These are phyloP conservation scores for Trametes meyenii DNA, from an alignment of 768 basidiomycete species.

Conservation along the genomic window DNA sequence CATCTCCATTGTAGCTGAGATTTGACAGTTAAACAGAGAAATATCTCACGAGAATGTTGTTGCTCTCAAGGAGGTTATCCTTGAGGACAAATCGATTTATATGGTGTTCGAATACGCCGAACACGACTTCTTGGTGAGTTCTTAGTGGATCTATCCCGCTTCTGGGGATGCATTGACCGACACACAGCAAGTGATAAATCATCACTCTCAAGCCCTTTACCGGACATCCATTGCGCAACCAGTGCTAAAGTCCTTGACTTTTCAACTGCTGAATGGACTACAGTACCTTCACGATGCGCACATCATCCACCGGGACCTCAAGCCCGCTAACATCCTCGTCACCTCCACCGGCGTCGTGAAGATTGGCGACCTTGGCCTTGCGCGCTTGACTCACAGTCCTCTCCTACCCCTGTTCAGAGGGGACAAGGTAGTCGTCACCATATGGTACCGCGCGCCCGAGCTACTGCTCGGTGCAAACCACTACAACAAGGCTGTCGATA, in stretches of 20 bases:
- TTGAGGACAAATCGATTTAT: conserved; percentile 98
- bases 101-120: conserved; percentile 99
- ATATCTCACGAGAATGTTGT: conserved; percentile 91
- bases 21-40: conserved; percentile 77
- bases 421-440: conserved; percentile 98
- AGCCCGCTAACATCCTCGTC: conserved; percentile 98
- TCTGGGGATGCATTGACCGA: background rate
- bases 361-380: conserved; percentile 97
- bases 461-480: conserved; percentile 95
- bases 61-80: conserved; percentile 88
- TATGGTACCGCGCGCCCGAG: conserved; percentile 99
- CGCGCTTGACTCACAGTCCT: conserved; percentile 88
- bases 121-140: conserved; percentile 92
- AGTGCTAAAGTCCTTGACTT: conserved; percentile 90
- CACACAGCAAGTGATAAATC: conserved; percentile 96
- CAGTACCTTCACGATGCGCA: conserved; percentile 94
- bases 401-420: conserved; percentile 89
- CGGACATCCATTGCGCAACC: conserved; percentile 73
- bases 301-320: conserved; percentile 96
- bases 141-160: background rate
- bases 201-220: conserved; percentile 84
- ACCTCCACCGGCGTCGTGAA: conserved; percentile 88
- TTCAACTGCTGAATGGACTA: conserved; percentile 93
- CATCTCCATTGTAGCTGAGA: background rate
- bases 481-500: conserved; percentile 95